phyloP scores from a whole-genome alignment of 148 eudicot genomes.

The Cornus florida region DNA sequence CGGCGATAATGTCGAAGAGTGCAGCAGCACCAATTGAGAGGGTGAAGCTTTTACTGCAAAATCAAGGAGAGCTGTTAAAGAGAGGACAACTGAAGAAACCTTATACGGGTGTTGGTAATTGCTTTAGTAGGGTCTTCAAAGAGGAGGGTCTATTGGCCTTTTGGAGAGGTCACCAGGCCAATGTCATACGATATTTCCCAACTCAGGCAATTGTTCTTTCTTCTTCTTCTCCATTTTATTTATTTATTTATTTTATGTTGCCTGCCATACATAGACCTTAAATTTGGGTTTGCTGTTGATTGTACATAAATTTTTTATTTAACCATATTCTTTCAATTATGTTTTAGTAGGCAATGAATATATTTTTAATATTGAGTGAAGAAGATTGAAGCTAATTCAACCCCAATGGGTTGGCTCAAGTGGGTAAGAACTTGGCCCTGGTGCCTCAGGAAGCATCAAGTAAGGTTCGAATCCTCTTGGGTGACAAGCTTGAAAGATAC shows the following conservation, averaged over 20 bases:
- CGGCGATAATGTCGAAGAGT: conserved; percentile 73
- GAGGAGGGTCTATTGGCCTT: conserved; percentile 78
- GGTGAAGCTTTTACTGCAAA: conserved; percentile 82
- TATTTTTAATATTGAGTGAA: no score
- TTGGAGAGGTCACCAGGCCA: conserved; percentile 99
- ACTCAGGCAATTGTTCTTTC: conserved; percentile 61
- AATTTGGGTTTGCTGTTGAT: neutral
- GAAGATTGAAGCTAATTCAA: neutral
- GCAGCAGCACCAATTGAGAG: conserved; percentile 96
- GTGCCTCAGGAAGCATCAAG: no score
- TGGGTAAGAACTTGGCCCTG: no score
- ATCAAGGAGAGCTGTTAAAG: conserved; percentile 82
- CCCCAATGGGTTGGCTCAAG: no score
- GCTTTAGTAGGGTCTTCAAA: conserved; percentile 63
- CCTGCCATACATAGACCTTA: neutral
- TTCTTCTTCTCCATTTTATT: no score
- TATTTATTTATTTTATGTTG: neutral
- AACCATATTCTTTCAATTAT: neutral
- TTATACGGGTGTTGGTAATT: conserved; percentile 62
- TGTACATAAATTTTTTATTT: neutral
- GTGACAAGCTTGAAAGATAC: neutral
- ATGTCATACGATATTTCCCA: conserved; percentile 90
- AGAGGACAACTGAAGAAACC: conserved; percentile 67
- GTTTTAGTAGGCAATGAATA: neutral
- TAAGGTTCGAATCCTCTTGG: no score